Evolutionary conservation across 2,329 filamentous ascomycete species (phyloP).

Genomic region (Chlorencoelia australis): DNA sequence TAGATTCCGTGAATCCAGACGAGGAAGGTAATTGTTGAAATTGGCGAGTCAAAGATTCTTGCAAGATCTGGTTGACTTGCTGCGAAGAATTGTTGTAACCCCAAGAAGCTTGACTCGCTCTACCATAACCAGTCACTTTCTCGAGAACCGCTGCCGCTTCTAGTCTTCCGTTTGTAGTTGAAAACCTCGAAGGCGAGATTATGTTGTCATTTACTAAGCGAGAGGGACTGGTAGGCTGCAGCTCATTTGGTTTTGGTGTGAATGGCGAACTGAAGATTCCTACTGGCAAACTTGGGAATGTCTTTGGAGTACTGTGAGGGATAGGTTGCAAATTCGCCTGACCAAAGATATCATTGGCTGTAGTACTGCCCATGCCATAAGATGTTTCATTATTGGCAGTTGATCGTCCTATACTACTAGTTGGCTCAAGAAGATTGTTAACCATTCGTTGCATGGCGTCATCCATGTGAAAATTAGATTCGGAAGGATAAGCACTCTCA

Average conservation of each 20-base stretch:
- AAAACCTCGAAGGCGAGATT: constrained; percentile 25
- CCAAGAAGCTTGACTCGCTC: constrained; percentile 9
- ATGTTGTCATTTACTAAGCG: constrained; percentile 24
- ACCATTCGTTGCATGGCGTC: constrained; percentile 48
- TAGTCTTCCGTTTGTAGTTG: constrained; percentile 15
- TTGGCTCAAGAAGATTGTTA: constrained; percentile 38
- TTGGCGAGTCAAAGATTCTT: constrained; percentile 17
- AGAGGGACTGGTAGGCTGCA: constrained; percentile 29
- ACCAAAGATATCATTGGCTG: constrained; percentile 41
- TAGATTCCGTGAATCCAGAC: constrained; percentile 37
- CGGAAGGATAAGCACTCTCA: no score
- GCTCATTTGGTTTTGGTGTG: constrained; percentile 33
- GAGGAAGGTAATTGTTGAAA: constrained; percentile 15
- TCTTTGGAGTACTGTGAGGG: constrained; percentile 23
- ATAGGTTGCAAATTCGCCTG: constrained; percentile 25
- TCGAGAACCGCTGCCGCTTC: constrained; percentile 19
- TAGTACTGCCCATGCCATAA: constrained; percentile 45
- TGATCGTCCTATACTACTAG: constrained; percentile 29
- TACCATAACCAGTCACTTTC: constrained; percentile 15
- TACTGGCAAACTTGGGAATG: constrained; percentile 29
- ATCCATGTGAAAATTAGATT: no score
- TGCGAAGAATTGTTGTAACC: constrained; percentile 5
- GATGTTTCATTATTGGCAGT: constrained; percentile 34
- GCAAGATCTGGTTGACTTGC: constrained; percentile 17
- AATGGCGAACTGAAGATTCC: constrained; percentile 37